A percentile compares a stretch with the other conserved stretches of the same genome.
Conservation (phyloP, 192 early-diverging fungal genomes). For the Mortierella antarctica region DNA sequence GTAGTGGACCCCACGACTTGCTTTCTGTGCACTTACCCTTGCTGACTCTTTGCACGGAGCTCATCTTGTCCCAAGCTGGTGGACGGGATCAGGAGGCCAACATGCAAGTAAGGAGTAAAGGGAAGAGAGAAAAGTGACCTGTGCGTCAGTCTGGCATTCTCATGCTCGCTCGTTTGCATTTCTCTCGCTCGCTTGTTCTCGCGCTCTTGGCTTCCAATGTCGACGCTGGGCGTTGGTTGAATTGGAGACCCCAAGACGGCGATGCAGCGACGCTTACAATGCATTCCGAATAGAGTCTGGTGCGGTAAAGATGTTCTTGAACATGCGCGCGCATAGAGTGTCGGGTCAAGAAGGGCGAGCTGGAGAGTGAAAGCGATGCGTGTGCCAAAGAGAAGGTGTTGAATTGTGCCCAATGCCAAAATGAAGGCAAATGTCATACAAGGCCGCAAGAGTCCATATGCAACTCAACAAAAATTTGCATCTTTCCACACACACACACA, state of each 20-base stretch:
- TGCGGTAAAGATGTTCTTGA: conserved; percentile 51
- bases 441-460: too few relatives aligned
- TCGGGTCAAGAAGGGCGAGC: neutral
- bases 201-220: neutral
- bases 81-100: neutral
- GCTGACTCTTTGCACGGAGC: conserved; percentile 41
- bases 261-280: conserved; percentile 12
- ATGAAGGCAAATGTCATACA: too few relatives aligned
- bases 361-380: too few relatives aligned
- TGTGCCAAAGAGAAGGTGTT: too few relatives aligned
- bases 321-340: conserved; percentile 10
- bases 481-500: too few relatives aligned
- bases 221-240: neutral
- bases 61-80: conserved; percentile 46
- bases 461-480: too few relatives aligned
- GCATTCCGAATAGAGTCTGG: conserved; percentile 40
- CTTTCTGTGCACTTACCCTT: conserved; percentile 31
- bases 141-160: too few relatives aligned
- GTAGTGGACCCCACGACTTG: neutral
- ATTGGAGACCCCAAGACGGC: neutral
- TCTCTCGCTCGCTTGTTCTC: neutral
- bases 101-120: neutral
- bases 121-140: too few relatives aligned
- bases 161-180: neutral
- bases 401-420: too few relatives aligned